These are phyloP conservation scores for Uncinocarpus reesii DNA, from an alignment of 2,329 filamentous ascomycete species.

Conservation along the genomic window DNA sequence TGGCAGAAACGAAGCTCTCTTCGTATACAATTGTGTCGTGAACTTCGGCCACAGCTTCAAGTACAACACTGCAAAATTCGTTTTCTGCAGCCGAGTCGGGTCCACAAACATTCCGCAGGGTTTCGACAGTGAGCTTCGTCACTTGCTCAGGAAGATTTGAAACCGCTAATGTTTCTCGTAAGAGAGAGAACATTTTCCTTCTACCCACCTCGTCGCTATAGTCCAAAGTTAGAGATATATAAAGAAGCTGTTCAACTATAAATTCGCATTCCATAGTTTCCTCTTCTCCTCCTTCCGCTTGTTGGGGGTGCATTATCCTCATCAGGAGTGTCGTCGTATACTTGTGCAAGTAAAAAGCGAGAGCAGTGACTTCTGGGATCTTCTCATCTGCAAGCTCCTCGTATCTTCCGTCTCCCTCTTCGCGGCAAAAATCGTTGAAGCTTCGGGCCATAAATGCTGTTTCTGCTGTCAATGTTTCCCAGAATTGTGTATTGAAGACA, in stretches of 20 bases:
- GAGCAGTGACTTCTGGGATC: slow-evolving; percentile 83
- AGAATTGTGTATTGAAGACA: slow-evolving; percentile 38
- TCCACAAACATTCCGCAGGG: slow-evolving; percentile 72
- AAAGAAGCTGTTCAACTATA: slow-evolving; percentile 85
- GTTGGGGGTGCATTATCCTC: slow-evolving; percentile 27
- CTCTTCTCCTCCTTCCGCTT: slow-evolving; percentile 61
- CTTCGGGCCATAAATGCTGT: slow-evolving; percentile 82
- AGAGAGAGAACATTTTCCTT: slow-evolving; percentile 86
- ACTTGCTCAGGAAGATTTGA: slow-evolving; percentile 84
- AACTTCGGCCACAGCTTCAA: slow-evolving; percentile 91
- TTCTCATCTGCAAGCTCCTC: slow-evolving; percentile 77
- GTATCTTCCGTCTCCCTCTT: slow-evolving; percentile 61
- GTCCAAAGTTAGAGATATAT: slow-evolving; percentile 83
- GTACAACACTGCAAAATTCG: slow-evolving; percentile 47
- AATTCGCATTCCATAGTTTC: slow-evolving; percentile 88
- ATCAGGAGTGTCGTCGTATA: slow-evolving; percentile 53
- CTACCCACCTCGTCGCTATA: slow-evolving; percentile 96
- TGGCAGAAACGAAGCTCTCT: slow-evolving; percentile 88
- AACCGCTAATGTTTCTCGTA: slow-evolving; percentile 74
- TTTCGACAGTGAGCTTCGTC: slow-evolving; percentile 76
- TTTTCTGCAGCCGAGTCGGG: slow-evolving; percentile 40
- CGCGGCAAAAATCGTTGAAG: slow-evolving; percentile 86
- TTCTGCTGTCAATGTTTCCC: slow-evolving; percentile 54
- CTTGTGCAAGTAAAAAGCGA: slow-evolving; percentile 75
- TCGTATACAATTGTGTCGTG: slow-evolving; percentile 77